Conservation (phyloP, 2,329 filamentous ascomycete species). For the Fusarium verrucosum region DNA sequence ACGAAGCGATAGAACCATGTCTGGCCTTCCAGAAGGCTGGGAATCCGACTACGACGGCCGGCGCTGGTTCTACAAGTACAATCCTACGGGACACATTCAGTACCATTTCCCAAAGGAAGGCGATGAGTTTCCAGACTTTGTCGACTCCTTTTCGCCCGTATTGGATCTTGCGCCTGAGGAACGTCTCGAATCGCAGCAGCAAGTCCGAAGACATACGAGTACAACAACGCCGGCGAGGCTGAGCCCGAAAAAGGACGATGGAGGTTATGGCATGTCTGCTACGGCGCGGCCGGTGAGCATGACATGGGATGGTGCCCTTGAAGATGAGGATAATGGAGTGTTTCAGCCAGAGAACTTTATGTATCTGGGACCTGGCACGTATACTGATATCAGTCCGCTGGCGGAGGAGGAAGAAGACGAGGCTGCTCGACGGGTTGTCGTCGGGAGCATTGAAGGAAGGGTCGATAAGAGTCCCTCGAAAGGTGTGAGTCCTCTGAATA, state of each 20-base stretch:
- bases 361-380: slow-evolving; percentile 59
- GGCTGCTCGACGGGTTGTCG: slow-evolving; percentile 45
- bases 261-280: slow-evolving; percentile 47
- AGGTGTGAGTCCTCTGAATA: slow-evolving; percentile 45
- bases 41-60: slow-evolving; percentile 66
- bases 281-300: slow-evolving; percentile 47
- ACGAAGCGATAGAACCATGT: slow-evolving; percentile 38
- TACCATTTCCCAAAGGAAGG: slow-evolving; percentile 66
- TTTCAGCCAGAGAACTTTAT: slow-evolving; percentile 64
- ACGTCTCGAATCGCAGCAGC: slow-evolving; percentile 61
- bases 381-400: slow-evolving; percentile 57
- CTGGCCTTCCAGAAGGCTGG: slow-evolving; percentile 62
- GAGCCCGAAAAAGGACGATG: slow-evolving; percentile 19
- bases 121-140: slow-evolving; percentile 66
- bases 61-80: slow-evolving; percentile 68
- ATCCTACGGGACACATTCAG: slow-evolving; percentile 62
- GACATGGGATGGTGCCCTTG: slow-evolving; percentile 47
- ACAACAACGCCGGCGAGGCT: slow-evolving; percentile 13
- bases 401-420: slow-evolving; percentile 54
- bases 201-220: slow-evolving; percentile 52
- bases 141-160: slow-evolving; percentile 51
- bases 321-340: slow-evolving; percentile 47
- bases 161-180: slow-evolving; percentile 62
- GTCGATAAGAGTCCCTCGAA: slow-evolving; percentile 32
- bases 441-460: slow-evolving; percentile 33